Evolutionary conservation across 139 green algal genomes (phyloP), one percentile per base, ranked within the genome.

Genomic region (Chlorella sp.): DNA sequence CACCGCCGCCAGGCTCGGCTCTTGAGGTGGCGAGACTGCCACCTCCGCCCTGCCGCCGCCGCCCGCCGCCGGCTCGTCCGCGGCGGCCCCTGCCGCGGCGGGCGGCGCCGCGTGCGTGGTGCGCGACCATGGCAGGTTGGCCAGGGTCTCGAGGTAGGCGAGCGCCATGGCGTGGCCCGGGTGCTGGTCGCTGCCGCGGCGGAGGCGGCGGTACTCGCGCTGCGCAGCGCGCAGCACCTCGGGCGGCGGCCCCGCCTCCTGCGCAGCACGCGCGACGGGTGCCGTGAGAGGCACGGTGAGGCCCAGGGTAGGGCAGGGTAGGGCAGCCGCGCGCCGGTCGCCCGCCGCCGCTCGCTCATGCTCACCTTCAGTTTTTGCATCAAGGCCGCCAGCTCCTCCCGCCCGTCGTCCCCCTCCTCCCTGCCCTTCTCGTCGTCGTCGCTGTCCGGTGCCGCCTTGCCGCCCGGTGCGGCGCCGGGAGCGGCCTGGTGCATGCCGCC

Each of bases 91-190:
- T 29, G 6, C 31, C 59, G 86, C 73, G 27, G 91, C 91, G 50
- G 90, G 76, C 5, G 59, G 51, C 25, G 95, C 79, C 74, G 97
- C 90, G 29, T 96, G 92, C 23, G 87, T 84, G 33, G 62, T 41
- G 29, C 93, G 61, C 27, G 46, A 89, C 94, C 95, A 99, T 41
- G 95, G 95, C 61, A 98, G 82, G 43, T 84, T 84, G 17, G 92
- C 96, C 35, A 98, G 86, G 89, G 93, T 98, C 60, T 99, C 95
- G 71, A 98, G 85, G 85, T 99, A 99, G 77, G 88, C 94, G 65
- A 94, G 87, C 1, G 90, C 93, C 38, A 98, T 67, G 45, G 33
- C 23, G 74, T 82, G 74, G 35, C 60, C 74, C 2, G 80, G 80
- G 42, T 79, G 69, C 9, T 79, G 60, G 21, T 81, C 80, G 55